Evolutionary conservation across 2,329 filamentous ascomycete species (phyloP), one percentile per base, ranked within the genome.

Genomic region (Neophaeococcomyces aloes): DNA sequence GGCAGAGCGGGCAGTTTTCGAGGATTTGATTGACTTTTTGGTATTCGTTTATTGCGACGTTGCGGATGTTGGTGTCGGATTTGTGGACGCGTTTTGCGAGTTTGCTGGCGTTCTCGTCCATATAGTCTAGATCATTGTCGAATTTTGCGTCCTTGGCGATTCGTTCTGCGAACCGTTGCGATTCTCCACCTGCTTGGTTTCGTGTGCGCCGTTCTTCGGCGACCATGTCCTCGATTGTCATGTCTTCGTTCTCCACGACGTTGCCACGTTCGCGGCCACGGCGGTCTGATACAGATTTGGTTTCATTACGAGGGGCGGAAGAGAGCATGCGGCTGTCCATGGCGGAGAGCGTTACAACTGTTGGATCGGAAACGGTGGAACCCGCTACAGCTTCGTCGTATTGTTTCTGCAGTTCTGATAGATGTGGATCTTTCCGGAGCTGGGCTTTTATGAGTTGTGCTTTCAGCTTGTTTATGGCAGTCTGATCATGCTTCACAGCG

Each of bases 401-500:
- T 53, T 91, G 81, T 15, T 76, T 75, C 60, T 98, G 86, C 1
- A 98, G 74, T 52, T 81, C 74, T 2, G 76, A 76, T 1, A 79
- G 82, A 52, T 94, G 79, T 0, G 86, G 75, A 0, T 84, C 79
- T 13, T 81, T 81, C 48, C 80, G 82, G 36, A 98, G 68, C 59
- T 93, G 94, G 3, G 91, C 91, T 61, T 93, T 95, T 83, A 98
- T 89, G 71, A 96, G 81, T 57, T 91, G 83, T 0, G 91, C 91
- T 52, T 89, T 88, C 38, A 98, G 74, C 48, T 85, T 80, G 63
- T 98, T 98, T 44, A 98, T 70, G 0, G 80, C 71, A 0, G 86
- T 91, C 57, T 83, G 79, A 29, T 55, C 53, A 7, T 49, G 25
- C 34, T 51, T 53, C 2, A 19, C 27, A 23, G 35, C 37, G 7